Conservation (phyloP, 805 yeast genomes). For the Clavispora vitiphila region DNA sequence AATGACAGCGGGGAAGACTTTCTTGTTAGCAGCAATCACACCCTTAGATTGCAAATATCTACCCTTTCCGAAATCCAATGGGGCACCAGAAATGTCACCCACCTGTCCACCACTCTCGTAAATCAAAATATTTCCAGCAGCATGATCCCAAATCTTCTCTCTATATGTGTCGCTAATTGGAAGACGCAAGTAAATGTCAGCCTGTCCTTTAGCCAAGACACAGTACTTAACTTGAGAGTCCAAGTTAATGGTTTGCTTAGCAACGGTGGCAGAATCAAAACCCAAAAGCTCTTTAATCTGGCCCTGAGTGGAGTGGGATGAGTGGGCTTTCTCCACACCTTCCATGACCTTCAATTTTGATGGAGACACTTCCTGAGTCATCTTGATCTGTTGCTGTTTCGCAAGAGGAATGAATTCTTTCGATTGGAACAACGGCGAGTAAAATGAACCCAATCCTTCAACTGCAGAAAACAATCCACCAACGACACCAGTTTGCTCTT, state of each 20-base stretch:
- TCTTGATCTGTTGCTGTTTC: slow-evolving; percentile 38
- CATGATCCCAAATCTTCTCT: slow-evolving; percentile 99
- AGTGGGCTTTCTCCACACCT: slow-evolving; percentile 94
- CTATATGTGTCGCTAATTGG: slow-evolving; percentile 73
- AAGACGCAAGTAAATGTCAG: slow-evolving; percentile 84
- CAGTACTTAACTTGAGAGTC: slow-evolving; percentile 98
- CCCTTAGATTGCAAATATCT: slow-evolving; percentile 81
- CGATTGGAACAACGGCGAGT: slow-evolving; percentile 35
- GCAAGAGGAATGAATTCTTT: slow-evolving; percentile 30
- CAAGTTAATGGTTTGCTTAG: slow-evolving; percentile 63
- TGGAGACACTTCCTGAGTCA: slow-evolving; percentile 46
- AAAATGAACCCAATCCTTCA: slow-evolving; percentile 62
- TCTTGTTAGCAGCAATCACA: slow-evolving; percentile 73
- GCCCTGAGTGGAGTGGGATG: slow-evolving; percentile 83
- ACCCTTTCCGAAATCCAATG: slow-evolving; percentile 80
- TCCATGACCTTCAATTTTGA: slow-evolving; percentile 68
- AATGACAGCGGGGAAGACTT: slow-evolving; percentile 47
- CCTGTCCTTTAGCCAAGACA: slow-evolving; percentile 82
- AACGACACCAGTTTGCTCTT: slow-evolving; percentile 27
- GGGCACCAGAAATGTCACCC: slow-evolving; percentile 72
- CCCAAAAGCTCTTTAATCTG: slow-evolving; percentile 60
- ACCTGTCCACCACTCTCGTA: slow-evolving; percentile 90
- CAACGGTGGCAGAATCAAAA: slow-evolving; percentile 45
- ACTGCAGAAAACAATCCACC: slow-evolving; percentile 80
- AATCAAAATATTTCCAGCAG: slow-evolving; percentile 86